Evolutionary conservation across 768 basidiomycete species (phyloP), one percentile per base, ranked within the genome.

Genomic region (Russula sp.): DNA sequence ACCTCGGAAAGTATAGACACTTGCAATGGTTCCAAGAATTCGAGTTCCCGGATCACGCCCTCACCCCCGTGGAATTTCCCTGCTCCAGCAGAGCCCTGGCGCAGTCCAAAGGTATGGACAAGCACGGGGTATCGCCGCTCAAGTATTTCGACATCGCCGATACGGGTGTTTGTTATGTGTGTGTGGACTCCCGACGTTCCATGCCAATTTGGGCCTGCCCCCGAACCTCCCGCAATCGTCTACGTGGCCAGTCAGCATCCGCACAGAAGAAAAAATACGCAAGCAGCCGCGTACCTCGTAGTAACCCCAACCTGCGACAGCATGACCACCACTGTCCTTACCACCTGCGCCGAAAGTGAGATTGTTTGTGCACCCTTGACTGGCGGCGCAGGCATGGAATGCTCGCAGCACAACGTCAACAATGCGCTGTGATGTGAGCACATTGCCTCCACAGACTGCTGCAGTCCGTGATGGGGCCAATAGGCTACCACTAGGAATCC

Each of bases 221-320:
- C 95, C 5, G 90, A 90, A 22, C 95, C 95, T 8, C 94, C 95
- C 3, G 91, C 93, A 58, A 97, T 93, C 0, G 95, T 98, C 90
- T 93, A 67, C 58, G 35, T 67, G 13, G 7, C 11, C 5, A 10
- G 47, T 65, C 36, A 62, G 52, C 7, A 38, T 20, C 29, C 32
- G 29, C 42, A 36, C 22, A 22, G 53, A 18, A 20, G n/a, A 29
- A 34, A 34, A 60, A 39, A 56, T 63, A 54, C 34, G 46, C 18
- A 22, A 5, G 45, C 1, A 42, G 43, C 56, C 73, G 58, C 42
- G 66, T 70, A 83, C 87, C 77, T 91, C 88, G 69, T 90, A 91
- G 70, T 94, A 96, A 0, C 93, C 92, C 91, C 91, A 96, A 47
- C 93, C 93, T 41, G 84, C 80, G 53, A 84, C 76, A 51, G 83